phyloP scores from a whole-genome alignment of 2,329 filamentous ascomycete species.

The Herpotrichia juniperi region DNA sequence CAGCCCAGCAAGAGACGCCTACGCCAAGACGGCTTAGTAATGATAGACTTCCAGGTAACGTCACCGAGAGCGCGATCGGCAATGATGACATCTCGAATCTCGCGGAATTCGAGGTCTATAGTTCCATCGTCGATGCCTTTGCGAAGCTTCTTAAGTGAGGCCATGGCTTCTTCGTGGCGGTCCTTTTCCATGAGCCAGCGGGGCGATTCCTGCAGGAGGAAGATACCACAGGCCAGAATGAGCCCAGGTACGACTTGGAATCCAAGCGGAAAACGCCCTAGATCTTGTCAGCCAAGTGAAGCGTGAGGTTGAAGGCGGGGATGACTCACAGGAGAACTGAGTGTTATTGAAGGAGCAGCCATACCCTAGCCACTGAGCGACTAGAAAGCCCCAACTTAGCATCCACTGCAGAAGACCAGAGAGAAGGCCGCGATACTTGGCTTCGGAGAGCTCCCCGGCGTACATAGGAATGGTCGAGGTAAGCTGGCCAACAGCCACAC shows the following conservation, averaged over 20 bases:
- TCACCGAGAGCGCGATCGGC: constrained; percentile 36
- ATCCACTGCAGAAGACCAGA: constrained; percentile 62
- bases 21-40: constrained; percentile 53
- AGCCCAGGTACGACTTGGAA: constrained; percentile 50
- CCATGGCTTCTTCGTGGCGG: constrained; percentile 54
- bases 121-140: constrained; percentile 22
- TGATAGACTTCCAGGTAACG: constrained; percentile 50
- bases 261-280: constrained; percentile 48
- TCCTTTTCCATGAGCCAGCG: constrained; percentile 64
- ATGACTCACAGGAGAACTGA: constrained; percentile 26
- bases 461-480: constrained; percentile 26
- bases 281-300: constrained; percentile 13
- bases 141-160: constrained; percentile 24
- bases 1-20: constrained; percentile 55
- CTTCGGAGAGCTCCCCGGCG: constrained; percentile 43
- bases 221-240: constrained; percentile 53
- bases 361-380: constrained; percentile 49
- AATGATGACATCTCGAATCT: constrained; percentile 27
- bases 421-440: constrained; percentile 56
- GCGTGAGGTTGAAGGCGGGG: constrained; percentile 1
- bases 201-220: constrained; percentile 65
- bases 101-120: constrained; percentile 28
- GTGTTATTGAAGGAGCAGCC: constrained; percentile 36
- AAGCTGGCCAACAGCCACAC: constrained; percentile 53
- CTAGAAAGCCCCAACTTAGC: constrained; percentile 46